Conservation (phyloP, 768 basidiomycete species). For the Termitomyces sp. region DNA sequence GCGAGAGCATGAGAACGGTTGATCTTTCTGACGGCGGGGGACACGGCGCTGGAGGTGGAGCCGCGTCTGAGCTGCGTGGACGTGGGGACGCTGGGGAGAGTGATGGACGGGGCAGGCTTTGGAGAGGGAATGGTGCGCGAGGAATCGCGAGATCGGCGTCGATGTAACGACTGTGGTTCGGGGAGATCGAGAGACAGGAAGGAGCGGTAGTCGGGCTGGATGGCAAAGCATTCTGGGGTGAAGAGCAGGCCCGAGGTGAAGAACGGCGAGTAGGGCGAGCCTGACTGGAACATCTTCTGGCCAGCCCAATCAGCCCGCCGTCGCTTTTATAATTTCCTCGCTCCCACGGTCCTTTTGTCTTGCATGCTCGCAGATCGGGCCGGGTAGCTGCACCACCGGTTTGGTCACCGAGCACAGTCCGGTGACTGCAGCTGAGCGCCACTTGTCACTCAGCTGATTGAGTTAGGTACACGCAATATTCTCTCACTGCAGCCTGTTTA, state of each 20-base stretch:
- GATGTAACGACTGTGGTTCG: background rate
- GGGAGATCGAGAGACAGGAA: background rate
- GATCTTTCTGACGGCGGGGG: slow-evolving; percentile 37
- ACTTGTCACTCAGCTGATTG: too few species aligned
- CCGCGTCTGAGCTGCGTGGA: slow-evolving; percentile 15
- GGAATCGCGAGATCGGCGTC: slow-evolving; percentile 31
- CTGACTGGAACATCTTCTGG: slow-evolving; percentile 30
- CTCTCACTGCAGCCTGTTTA: too few species aligned
- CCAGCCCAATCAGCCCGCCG: too few species aligned
- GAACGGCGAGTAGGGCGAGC: slow-evolving; percentile 55
- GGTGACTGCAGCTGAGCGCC: too few species aligned
- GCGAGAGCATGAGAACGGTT: slow-evolving; percentile 61
- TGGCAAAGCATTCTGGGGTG: too few species aligned
- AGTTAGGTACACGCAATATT: too few species aligned
- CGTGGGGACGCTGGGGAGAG: slow-evolving; percentile 36
- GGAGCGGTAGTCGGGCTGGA: background rate
- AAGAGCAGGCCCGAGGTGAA: slow-evolving; percentile 56
- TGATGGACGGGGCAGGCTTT: slow-evolving; percentile 52
- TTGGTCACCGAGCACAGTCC: too few species aligned
- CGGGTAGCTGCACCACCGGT: too few species aligned
- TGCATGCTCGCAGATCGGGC: too few species aligned
- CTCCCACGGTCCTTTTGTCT: too few species aligned
- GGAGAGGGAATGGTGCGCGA: slow-evolving; percentile 51
- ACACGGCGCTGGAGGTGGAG: slow-evolving; percentile 35
- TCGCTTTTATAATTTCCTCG: too few species aligned